Conservation (phyloP, 176 grass and related monocot genomes). For the Oryza nivara region DNA sequence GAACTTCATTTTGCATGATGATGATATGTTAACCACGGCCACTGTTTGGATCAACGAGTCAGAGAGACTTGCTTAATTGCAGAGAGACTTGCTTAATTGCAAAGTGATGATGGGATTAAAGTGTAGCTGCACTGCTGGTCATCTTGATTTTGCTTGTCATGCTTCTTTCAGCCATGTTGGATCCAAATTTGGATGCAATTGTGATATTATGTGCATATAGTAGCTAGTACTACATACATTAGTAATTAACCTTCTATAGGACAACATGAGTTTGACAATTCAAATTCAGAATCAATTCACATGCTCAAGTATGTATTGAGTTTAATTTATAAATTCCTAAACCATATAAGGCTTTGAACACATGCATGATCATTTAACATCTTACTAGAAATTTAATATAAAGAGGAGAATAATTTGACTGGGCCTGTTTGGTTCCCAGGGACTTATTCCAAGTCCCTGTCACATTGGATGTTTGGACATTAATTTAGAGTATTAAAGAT, state of each 20-base stretch:
- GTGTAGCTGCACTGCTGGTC: background rate
- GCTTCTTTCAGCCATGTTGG: background rate
- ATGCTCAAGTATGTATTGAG: background rate
- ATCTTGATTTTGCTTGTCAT: background rate
- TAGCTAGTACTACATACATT: no score
- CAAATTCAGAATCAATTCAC: background rate
- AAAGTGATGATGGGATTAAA: background rate
- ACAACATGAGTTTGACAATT: background rate
- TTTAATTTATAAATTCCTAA: background rate
- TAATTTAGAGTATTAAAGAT: no score
- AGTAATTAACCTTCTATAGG: background rate
- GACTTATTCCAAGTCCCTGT: no score
- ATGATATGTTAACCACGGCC: background rate
- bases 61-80: no score
- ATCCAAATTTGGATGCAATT: background rate
- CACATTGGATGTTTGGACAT: no score
- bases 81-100: background rate
- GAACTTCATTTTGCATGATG: background rate
- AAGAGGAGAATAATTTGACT: background rate
- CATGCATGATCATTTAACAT: background rate
- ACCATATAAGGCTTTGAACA: background rate
- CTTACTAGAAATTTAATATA: background rate
- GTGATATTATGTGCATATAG: no score
- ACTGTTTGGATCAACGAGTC: background rate
- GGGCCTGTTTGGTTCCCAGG: no score